phyloP scores from a whole-genome alignment of 108 stramenopile genomes.

The Cyclotella kingstonii region DNA sequence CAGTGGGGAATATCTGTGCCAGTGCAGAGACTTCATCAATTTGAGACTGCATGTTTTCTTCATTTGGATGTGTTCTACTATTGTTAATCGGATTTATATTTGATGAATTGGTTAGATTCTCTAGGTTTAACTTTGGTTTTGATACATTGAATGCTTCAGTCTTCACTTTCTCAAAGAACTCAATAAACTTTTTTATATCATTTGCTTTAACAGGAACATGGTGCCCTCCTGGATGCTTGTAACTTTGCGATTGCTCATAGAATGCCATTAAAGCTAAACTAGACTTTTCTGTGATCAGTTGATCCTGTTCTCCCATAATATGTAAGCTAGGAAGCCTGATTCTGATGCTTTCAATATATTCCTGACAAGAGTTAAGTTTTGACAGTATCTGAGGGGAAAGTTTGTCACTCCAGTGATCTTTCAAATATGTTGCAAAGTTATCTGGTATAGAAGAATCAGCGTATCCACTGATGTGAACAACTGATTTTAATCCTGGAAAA shows the following conservation, averaged over 20 bases:
- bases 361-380: too few species aligned
- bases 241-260: slow-evolving; percentile 24
- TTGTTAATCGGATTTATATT: background rate
- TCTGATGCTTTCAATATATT: slow-evolving; percentile 3
- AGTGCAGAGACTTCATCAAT: slow-evolving; percentile 72
- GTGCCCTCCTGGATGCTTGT: slow-evolving; percentile 67
- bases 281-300: slow-evolving; percentile 46
- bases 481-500: slow-evolving; percentile 54
- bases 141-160: background rate
- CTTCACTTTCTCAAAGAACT: slow-evolving; percentile 48
- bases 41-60: slow-evolving; percentile 58
- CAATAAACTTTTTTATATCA: slow-evolving; percentile 49
- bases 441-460: slow-evolving; percentile 56
- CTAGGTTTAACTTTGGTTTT: background rate
- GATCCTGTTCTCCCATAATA: slow-evolving; percentile 66
- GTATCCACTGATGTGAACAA: slow-evolving; percentile 68
- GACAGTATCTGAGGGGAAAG: too few species aligned
- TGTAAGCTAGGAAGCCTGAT: slow-evolving; percentile 56
- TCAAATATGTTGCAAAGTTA: slow-evolving; percentile 21
- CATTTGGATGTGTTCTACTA: slow-evolving; percentile 45
- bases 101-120: background rate
- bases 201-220: slow-evolving; percentile 69
- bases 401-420: slow-evolving; percentile 1
- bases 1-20: slow-evolving; percentile 68
- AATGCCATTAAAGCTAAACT: slow-evolving; percentile 37